Evolutionary conservation across 139 green algal species (phyloP), one percentile per base, ranked within the genome.

Genomic region (Edaphochlamys debaryana): DNA sequence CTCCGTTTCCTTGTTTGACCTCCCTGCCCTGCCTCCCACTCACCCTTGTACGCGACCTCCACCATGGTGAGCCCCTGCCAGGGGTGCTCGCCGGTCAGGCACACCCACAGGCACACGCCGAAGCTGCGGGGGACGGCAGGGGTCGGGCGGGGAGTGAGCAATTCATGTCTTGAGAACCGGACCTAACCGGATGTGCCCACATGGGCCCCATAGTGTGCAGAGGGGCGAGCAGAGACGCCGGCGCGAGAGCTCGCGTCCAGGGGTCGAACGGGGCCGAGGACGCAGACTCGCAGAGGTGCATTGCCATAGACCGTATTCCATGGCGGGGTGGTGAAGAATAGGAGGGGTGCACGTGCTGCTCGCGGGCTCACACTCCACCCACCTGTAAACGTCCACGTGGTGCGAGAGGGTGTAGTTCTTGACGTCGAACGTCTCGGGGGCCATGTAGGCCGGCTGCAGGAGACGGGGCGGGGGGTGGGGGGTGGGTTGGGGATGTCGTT

Each of bases 101-200:
- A 40, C 34, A 79, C 72, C 72, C 72, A 79, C 72, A 79, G 52
- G n/a, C 42, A 27, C 52, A 79, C 72, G 30, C 72, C 72, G 30
- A 68, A 79, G 72, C 72, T 79, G 72, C 20, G 70, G 27, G 45
- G 2, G 56, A n/a, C n/a, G n/a, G n/a, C n/a, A n/a, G n/a, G n/a
- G n/a, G n/a, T n/a, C n/a, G n/a, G n/a, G n/a, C n/a, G n/a, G n/a
- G n/a, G n/a, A n/a, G n/a, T n/a, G n/a, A n/a, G n/a, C n/a, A n/a
- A n/a, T n/a, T 48, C 66, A 29, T n/a, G n/a, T 69, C 34, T 4
- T 30, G 63, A 42, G 63, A 25, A 69, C 4, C 60, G 19, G 19
- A 67, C 64, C n/a, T n/a, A n/a, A n/a, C n/a, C n/a, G n/a, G n/a
- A n/a, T n/a, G n/a, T n/a, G n/a, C n/a, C n/a, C n/a, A 69, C 15